Conservation (phyloP, 306 rosid genomes). For the Casuarina glauca region DNA sequence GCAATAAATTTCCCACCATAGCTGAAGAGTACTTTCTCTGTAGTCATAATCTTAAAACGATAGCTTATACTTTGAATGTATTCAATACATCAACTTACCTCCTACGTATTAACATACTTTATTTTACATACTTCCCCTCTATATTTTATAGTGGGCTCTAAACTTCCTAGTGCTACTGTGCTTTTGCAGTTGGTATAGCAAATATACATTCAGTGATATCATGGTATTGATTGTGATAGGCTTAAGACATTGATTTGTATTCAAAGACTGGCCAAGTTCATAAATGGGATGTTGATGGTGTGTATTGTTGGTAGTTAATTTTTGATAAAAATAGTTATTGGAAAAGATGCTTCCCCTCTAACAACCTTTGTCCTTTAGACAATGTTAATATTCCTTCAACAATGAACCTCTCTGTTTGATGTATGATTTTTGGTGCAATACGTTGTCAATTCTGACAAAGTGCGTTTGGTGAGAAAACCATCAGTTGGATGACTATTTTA, state of each 20-base stretch:
- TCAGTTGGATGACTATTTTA: no score
- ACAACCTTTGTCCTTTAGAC: not conserved
- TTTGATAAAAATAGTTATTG: not conserved
- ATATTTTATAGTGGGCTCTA: not conserved
- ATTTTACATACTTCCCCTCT: not conserved
- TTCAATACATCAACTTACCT: not conserved
- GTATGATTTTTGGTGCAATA: not conserved
- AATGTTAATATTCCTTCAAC: not conserved
- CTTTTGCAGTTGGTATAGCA: not conserved
- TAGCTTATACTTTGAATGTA: not conserved
- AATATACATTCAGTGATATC: not conserved
- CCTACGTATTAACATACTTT: not conserved
- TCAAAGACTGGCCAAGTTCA: not conserved
- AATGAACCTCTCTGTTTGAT: no score
- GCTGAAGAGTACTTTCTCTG: not conserved
- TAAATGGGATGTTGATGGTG: not conserved
- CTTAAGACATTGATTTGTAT: not conserved
- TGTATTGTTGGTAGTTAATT: not conserved
- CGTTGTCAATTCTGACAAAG: not conserved
- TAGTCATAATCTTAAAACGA: not conserved
- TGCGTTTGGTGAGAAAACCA: not conserved
- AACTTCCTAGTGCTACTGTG: not conserved
- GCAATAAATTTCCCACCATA: not conserved
- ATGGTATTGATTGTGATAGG: not conserved
- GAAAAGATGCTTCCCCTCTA: not conserved